These are phyloP conservation scores for Boletellus emodensis DNA, from an alignment of 768 basidiomycete genomes.

Conservation along the genomic window DNA sequence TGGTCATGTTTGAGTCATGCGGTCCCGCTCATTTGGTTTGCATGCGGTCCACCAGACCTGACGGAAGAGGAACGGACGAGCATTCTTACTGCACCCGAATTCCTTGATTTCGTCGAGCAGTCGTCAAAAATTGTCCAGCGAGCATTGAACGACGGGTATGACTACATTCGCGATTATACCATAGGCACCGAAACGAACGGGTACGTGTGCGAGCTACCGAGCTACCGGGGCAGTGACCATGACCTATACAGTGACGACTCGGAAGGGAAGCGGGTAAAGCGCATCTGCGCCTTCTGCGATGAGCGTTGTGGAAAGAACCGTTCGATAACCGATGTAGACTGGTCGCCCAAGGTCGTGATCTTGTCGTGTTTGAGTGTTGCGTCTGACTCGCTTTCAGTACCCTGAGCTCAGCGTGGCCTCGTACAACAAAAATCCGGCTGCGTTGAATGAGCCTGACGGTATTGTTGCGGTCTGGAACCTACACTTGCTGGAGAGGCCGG, in stretches of 20 bases:
- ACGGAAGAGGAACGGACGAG: conserved; percentile 80
- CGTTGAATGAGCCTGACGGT: conserved; percentile 93
- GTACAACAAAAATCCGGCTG: conserved; percentile 95
- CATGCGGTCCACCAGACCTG: conserved; percentile 50
- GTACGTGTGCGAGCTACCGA: conserved; percentile 43
- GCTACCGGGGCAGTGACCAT: conserved; percentile 5
- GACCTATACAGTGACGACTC: conserved; percentile 66
- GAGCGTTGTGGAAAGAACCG: conserved; percentile 89
- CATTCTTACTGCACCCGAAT: conserved; percentile 85
- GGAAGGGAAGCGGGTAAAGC: conserved; percentile 85
- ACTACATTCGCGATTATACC: conserved; percentile 97
- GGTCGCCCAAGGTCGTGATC: conserved; percentile 85
- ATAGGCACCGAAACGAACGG: conserved; percentile 78
- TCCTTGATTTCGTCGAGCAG: conserved; percentile 89
- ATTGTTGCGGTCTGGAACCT: conserved; percentile 98
- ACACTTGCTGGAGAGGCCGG: conserved; percentile 90
- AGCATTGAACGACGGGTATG: conserved; percentile 92
- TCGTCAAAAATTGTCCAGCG: conserved; percentile 94
- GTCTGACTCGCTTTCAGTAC: conserved; percentile 51
- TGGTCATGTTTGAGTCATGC: neutral
- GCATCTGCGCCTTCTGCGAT: conserved; percentile 92
- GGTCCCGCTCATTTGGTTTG: conserved; percentile 3
- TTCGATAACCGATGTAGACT: conserved; percentile 94
- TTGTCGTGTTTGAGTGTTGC: neutral
- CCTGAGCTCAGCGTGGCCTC: conserved; percentile 94